Evolutionary conservation across 2,329 filamentous ascomycete species (phyloP).

Genomic region (Meredithiella fracta): DNA sequence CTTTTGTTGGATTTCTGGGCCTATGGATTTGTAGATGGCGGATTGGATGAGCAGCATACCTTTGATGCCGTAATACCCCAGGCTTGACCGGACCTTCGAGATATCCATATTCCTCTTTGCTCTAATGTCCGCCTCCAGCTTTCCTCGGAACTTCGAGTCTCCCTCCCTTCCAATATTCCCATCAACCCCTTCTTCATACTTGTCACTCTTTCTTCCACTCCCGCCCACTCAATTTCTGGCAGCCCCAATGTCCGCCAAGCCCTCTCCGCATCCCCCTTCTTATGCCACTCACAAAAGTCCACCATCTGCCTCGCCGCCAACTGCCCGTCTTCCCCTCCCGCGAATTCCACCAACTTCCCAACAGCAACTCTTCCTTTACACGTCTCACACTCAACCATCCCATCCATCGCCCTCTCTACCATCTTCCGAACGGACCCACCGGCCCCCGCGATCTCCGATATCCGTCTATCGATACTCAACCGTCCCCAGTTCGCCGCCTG

Average conservation of each 20-base stretch:
- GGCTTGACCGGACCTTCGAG: slow-evolving; percentile 38
- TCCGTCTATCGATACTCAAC: not conserved
- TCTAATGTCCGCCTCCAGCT: slow-evolving; percentile 38
- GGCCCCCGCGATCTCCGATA: not conserved
- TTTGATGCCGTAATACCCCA: slow-evolving; percentile 70
- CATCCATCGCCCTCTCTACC: not conserved
- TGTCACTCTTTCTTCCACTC: slow-evolving; percentile 41
- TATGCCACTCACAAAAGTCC: slow-evolving; percentile 49
- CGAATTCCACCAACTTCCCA: slow-evolving; percentile 36
- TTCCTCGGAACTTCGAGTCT: slow-evolving; percentile 42
- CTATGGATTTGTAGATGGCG: slow-evolving; percentile 45
- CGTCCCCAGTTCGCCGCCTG: not conserved
- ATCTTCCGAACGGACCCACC: not conserved
- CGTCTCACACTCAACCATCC: slow-evolving; percentile 39
- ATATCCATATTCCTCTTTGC: slow-evolving; percentile 43
- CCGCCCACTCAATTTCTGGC: slow-evolving; percentile 53
- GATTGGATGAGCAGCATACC: slow-evolving; percentile 59
- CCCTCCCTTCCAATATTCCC: slow-evolving; percentile 38
- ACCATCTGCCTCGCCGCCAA: slow-evolving; percentile 43
- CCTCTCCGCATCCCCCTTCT: slow-evolving; percentile 33
- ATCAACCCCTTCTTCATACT: slow-evolving; percentile 39
- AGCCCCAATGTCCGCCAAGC: slow-evolving; percentile 40
- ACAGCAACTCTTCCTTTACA: slow-evolving; percentile 45
- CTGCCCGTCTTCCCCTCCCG: slow-evolving; percentile 26
- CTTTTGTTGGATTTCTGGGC: slow-evolving; percentile 41